Evolutionary conservation across 192 early-diverging fungal genomes (phyloP), one percentile per base, ranked within the genome.

Genomic region (Mortierella alpina): DNA sequence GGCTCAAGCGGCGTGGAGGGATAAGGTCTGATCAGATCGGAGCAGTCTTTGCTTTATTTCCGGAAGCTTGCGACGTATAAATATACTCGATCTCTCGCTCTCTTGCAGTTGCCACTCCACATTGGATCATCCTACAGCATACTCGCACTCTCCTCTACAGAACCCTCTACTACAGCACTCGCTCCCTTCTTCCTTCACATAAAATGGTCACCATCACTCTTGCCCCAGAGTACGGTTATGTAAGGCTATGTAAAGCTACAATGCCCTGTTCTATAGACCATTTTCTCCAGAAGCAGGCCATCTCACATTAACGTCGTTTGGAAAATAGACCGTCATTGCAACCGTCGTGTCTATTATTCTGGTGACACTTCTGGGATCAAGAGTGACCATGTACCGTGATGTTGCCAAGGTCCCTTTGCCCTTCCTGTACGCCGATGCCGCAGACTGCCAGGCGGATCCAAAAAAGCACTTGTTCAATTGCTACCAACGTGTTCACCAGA

Each of bases 391-490:
- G 4, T 80, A 82, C 48, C 87, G 93, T 44, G 90, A 84, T 31
- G 82, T 75, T 50, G 91, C 93, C 42, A 57, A 79, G 2, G 89
- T 93, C 18, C 89, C 89, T 13, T 90, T 92, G 74, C 93, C 93
- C 17, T 88, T 87, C 86, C 84, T 84, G 17, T 92, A 93, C 61
- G 91, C 87, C 42, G 84, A 85, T 7, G 78, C 73, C 23, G 53
- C 59, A 6, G 92, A 91, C 47, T 87, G 86, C 60, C 86, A 92
- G 53, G 82, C 88, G 55, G 87, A 91, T 65, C 72, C 73, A 22
- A 86, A 88, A 54, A 93, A 93, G 72, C 68, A 87, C 68, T 41
- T 89, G n/a, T 93, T 93, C 83, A 94, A 94, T 86, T 94, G 93
- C 71, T 74, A 83, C 68, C 89, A 90, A 66, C 84, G 89, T 15